phyloP scores from a whole-genome alignment of 306 rosid species.

The Sesbania bispinosa region DNA sequence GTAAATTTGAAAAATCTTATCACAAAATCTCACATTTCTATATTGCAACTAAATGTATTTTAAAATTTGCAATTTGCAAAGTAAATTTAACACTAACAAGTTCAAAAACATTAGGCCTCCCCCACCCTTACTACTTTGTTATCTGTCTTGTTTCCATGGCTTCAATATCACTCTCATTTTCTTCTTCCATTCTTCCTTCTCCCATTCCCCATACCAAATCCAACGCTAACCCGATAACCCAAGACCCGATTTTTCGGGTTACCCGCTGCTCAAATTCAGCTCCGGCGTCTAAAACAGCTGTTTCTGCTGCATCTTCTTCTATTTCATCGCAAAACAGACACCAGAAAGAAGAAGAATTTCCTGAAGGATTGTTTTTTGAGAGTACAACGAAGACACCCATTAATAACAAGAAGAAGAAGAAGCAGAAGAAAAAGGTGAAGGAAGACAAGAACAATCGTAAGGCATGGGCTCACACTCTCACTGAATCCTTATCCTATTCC shows the following conservation, averaged over 20 bases:
- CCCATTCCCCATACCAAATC: conserved; percentile 11
- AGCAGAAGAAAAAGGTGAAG: conserved; percentile 46
- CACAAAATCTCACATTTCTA: too few relatives aligned
- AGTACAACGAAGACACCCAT: conserved; percentile 32
- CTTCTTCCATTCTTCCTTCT: conserved; percentile 46
- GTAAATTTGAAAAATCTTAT: too few relatives aligned
- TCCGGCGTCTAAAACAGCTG: conserved; percentile 26
- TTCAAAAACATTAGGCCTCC: too few relatives aligned
- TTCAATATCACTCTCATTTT: conserved; percentile 48
- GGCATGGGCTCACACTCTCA: conserved; percentile 71
- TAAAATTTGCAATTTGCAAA: too few relatives aligned
- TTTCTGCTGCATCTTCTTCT: conserved; percentile 18
- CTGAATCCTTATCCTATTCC: conserved; percentile 56
- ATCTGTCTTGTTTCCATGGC: too few relatives aligned
- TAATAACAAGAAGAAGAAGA: conserved; percentile 54
- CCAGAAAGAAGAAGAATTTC: conserved; percentile 63
- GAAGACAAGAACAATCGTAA: conserved; percentile 44
- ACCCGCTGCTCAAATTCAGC: conserved; percentile 44
- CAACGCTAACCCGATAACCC: conserved; percentile 12
- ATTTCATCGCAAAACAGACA: conserved; percentile 33
- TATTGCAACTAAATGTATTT: too few relatives aligned
- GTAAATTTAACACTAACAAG: too few relatives aligned
- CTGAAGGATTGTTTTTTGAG: conserved; percentile 32
- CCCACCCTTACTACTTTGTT: too few relatives aligned
- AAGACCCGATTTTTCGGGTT: conserved; percentile 9